Base-by-base conservation (phyloP, 2,329 filamentous ascomycete genomes). In the Fusarium denticulatum region DNA sequence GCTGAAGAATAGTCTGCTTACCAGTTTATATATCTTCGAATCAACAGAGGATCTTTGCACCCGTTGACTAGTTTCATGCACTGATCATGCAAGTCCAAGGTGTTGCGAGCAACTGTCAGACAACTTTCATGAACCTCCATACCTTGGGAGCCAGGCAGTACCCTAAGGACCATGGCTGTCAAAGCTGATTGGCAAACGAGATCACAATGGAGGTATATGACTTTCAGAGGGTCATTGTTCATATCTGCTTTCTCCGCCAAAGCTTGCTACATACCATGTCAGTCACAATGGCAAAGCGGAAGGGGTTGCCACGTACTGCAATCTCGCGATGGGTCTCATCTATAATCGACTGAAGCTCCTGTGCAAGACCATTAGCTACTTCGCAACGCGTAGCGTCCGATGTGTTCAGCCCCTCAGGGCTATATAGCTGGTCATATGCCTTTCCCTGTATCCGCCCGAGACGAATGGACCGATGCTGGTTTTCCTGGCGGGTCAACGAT, bases 1-100 rank as follows among this genome's bases (percentile, higher is more conserved):
- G 49, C n/a, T 36, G 20, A 39, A 42, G 14, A 22, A n/a, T n/a
- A 11, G 13, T 15, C 8, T 26, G 62, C 70, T 67, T 60, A 79
- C 80, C 82, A 84, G 40, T 79, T 82, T 34, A 83, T 76, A 24
- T 84, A 84, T 67, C 78, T 82, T 18, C 71, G 78, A 11, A 81
- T 69, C 26, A 82, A 68, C 24, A 79, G 68, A 30, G 76, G 76
- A 55, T 76, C 74, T n/a, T 68, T 77, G 58, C 71, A 80, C 7
- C 45, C 73, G 13, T 71, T 66, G 26, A 83, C 55, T 15, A 65
- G 49, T 16, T 53, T 56, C 55, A 81, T 82, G 56, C 78, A 83
- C 61, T 77, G 71, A 11, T 81, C 77, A 40, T 84, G 82, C 28
- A 80, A 67, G 12, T 82, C 79, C 15, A 84, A 62, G 1, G 77